phyloP scores from a whole-genome alignment of 2,329 filamentous ascomycete species.

The Dothideomycetes sp. region DNA sequence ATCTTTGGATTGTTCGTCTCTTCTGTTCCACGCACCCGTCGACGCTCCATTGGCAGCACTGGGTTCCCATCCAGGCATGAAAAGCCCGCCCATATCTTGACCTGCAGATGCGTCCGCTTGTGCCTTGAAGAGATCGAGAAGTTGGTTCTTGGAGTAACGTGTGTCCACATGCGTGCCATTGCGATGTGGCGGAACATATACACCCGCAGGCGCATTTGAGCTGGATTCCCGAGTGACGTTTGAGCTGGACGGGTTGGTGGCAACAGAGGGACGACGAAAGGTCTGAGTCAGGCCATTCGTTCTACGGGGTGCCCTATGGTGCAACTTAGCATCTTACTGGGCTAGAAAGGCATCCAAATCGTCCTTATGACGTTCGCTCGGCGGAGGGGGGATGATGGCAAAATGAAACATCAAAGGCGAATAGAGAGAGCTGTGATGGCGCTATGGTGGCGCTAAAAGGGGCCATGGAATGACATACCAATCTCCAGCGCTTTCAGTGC shows the following conservation, averaged over 20 bases:
- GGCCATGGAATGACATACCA: conserved; percentile 38
- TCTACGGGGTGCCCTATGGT: conserved; percentile 44
- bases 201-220: conserved; percentile 19
- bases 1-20: conserved; percentile 54
- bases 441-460: no score
- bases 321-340: not conserved
- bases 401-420: no score
- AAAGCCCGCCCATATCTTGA: conserved; percentile 49
- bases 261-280: conserved; percentile 49
- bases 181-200: conserved; percentile 53
- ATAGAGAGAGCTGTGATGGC: no score
- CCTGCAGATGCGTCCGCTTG: conserved; percentile 21
- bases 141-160: conserved; percentile 68
- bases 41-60: conserved; percentile 53
- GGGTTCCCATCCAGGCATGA: conserved; percentile 69
- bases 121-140: conserved; percentile 61
- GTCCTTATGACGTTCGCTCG: no score
- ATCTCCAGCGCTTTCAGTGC: conserved; percentile 31
- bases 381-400: no score
- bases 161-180: conserved; percentile 41
- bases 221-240: conserved; percentile 19
- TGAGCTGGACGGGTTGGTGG: conserved; percentile 38
- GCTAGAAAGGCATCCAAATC: no score
- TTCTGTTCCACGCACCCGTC: conserved; percentile 60
- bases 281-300: conserved; percentile 57